Conservation (phyloP, 1,139 yeast species). For the Hanseniaspora gamundiae region DNA sequence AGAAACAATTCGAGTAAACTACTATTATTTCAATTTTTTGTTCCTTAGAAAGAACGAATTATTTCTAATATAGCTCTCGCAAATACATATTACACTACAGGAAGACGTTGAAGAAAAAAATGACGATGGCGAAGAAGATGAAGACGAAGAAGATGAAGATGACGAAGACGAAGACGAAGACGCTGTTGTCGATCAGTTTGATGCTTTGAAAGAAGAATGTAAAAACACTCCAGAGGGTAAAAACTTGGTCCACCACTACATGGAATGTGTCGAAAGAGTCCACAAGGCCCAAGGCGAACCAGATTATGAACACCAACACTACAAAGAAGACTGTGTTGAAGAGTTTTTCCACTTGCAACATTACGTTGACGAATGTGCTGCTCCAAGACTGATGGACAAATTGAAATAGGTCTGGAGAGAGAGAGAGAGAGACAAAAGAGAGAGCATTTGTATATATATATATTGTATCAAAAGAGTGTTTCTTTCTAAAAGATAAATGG, state of each 20-base stretch:
- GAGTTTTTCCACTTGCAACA: constrained; percentile 96
- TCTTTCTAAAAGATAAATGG: no score
- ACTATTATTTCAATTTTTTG: not conserved
- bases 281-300: constrained; percentile 74
- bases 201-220: constrained; percentile 56
- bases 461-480: no score
- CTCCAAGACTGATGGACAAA: constrained; percentile 80
- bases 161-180: constrained; percentile 76
- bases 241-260: constrained; percentile 75
- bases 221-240: constrained; percentile 56
- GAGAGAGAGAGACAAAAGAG: no score
- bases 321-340: constrained; percentile 95
- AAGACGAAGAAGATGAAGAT: constrained; percentile 58
- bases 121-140: constrained; percentile 33
- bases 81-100: constrained; percentile 12
- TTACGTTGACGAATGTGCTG: constrained; percentile 84
- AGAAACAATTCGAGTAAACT: no score
- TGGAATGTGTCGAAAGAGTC: constrained; percentile 92
- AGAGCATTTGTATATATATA: no score
- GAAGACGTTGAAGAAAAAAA: constrained; percentile 26
- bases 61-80: no score
- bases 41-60: no score
- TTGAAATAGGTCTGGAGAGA: no score
- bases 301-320: constrained; percentile 63
- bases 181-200: constrained; percentile 58